Evolutionary conservation across 768 basidiomycete species (phyloP), one percentile per base, ranked within the genome.

Genomic region (Suillus lakei): DNA sequence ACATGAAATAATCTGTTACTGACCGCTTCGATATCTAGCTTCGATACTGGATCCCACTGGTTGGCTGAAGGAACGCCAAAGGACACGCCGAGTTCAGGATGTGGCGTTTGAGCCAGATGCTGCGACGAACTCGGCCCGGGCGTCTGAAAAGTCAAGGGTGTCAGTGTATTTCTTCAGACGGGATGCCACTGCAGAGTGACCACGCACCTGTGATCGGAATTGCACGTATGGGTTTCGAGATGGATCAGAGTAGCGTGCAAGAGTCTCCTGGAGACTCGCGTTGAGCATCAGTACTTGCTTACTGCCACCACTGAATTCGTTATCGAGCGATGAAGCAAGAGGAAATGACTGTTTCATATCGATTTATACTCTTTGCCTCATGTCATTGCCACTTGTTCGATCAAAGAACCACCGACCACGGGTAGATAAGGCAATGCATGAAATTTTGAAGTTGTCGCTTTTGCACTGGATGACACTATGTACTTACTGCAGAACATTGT

Each of bases 211-310:
- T 58, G 36, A 39, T 38, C 26, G 36, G 36, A 39, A 9, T 58
- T 58, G 36, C 36, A 15, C 15, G 16, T 58, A 58, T 26, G 56
- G 56, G 23, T 58, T 58, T 58, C 38, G 36, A 26, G 56, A 58
- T 39, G 56, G 36, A 58, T 58, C 56, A 10, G 56, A 26, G 36
- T 58, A 58, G 16, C 56, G 56, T 23, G 36, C 23, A 9, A 58
- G 56, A 26, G 9, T 58, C 23, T 58, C 56, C 16, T 39, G 23
- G 2, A 58, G 16, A 18, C 36, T 39, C 9, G 56, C 9, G 16
- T 18, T 6, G 36, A 26, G 28, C 56, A 58, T 58, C 23, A 32
- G 30, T 54, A 32, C 30, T 54, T 6, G 21, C 51, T 54, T 6
- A 10, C 51, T 16, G 16, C 10, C 5, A 21, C 53, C 53, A 54